These are phyloP conservation scores for Scolecobasidium constrictum DNA, from an alignment of 2,329 filamentous ascomycete genomes.

Conservation along the genomic window DNA sequence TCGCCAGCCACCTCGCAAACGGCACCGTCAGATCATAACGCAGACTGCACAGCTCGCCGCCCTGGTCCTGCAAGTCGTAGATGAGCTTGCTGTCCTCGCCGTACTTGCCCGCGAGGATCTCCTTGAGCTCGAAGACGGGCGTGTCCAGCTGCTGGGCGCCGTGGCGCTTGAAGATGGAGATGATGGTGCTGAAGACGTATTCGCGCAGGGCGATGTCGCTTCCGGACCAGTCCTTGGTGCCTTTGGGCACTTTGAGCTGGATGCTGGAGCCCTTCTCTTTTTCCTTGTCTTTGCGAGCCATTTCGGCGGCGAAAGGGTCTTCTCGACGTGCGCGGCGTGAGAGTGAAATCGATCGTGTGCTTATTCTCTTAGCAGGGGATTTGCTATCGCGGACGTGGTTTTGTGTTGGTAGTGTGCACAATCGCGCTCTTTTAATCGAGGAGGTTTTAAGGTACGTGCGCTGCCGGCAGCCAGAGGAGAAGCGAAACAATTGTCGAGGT, in stretches of 20 bases:
- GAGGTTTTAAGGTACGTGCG: background rate
- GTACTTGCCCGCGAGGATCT: slow-evolving; percentile 77
- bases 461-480: background rate
- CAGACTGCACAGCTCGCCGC: slow-evolving; percentile 73
- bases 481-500: background rate
- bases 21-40: slow-evolving; percentile 84
- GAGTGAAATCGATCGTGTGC: background rate
- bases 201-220: slow-evolving; percentile 71
- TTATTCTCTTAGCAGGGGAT: background rate
- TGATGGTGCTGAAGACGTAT: slow-evolving; percentile 67
- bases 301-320: background rate
- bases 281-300: background rate
- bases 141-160: background rate
- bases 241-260: slow-evolving; percentile 81
- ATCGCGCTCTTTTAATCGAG: no score
- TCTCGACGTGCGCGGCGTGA: background rate
- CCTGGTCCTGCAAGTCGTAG: slow-evolving; percentile 80
- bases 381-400: background rate
- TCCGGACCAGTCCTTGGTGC: slow-evolving; percentile 77
- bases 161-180: slow-evolving; percentile 60
- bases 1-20: slow-evolving; percentile 84
- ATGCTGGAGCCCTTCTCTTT: slow-evolving; percentile 29
- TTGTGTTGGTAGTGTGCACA: background rate
- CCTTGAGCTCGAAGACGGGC: slow-evolving; percentile 61
- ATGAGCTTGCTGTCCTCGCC: slow-evolving; percentile 89